phyloP scores from a whole-genome alignment of 495 filamentous ascomycete genomes.

The Talaromyces borbonicus region DNA sequence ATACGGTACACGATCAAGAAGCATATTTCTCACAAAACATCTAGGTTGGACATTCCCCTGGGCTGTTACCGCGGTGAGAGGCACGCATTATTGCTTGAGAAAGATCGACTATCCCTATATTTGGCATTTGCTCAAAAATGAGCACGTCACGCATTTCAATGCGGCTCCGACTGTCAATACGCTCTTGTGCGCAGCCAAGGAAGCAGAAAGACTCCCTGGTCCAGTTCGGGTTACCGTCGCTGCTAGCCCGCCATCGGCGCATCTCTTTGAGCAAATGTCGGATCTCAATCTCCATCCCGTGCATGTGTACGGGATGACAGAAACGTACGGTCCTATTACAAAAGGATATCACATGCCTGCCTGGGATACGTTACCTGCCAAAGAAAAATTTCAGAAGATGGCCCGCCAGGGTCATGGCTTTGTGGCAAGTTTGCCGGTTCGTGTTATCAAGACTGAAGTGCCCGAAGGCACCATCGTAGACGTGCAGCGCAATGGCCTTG shows the following conservation, averaged over 20 bases:
- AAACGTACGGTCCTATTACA: slow-evolving; percentile 94
- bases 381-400: slow-evolving; percentile 77
- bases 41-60: slow-evolving; percentile 71
- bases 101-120: slow-evolving; percentile 93
- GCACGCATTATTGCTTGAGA: slow-evolving; percentile 88
- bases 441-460: slow-evolving; percentile 72
- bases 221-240: slow-evolving; percentile 87
- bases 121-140: slow-evolving; percentile 75
- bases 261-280: slow-evolving; percentile 89
- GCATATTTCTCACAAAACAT: not conserved
- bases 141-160: slow-evolving; percentile 87
- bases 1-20: not conserved
- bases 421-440: slow-evolving; percentile 67
- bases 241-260: slow-evolving; percentile 76
- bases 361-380: slow-evolving; percentile 61
- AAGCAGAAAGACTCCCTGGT: slow-evolving; percentile 57
- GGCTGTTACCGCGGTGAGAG: slow-evolving; percentile 83
- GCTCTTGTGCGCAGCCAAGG: slow-evolving; percentile 64
- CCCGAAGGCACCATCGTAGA: slow-evolving; percentile 59
- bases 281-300: slow-evolving; percentile 80
- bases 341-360: slow-evolving; percentile 78
- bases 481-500: slow-evolving; percentile 69
- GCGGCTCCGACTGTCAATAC: slow-evolving; percentile 97
- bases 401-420: slow-evolving; percentile 93
- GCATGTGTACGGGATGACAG: slow-evolving; percentile 90